A percentile compares a stretch with the other conserved stretches of the same genome.
These are phyloP conservation scores for Apostasia shenzhenica DNA, from an alignment of 106 monocot species.

Conservation along the genomic window DNA sequence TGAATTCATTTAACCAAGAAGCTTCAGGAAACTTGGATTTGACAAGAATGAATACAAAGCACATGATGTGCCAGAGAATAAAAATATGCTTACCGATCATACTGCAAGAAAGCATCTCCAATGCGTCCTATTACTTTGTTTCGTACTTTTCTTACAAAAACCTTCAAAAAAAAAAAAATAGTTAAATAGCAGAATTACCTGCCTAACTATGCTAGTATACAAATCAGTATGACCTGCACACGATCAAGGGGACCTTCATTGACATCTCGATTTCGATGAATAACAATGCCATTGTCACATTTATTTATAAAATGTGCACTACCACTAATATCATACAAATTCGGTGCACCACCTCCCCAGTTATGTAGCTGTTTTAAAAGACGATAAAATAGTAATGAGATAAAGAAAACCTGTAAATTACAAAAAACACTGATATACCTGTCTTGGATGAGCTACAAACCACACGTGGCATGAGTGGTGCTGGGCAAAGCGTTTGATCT, in stretches of 20 bases:
- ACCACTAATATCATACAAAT: conserved; percentile 97
- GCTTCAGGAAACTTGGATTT: no score
- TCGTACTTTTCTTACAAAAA: conserved; percentile 6
- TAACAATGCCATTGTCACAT: conserved; percentile 95
- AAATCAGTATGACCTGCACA: conserved; percentile 45
- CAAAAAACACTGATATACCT: conserved; percentile 3
- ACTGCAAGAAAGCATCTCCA: conserved; percentile 6
- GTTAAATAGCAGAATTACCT: not conserved
- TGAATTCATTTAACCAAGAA: no score
- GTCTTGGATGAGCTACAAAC: conserved; percentile 30
- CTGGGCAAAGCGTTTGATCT: conserved; percentile 79
- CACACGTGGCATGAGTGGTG: conserved; percentile 28
- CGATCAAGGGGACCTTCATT: conserved; percentile 60
- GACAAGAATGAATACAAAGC: no score
- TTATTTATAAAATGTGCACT: conserved; percentile 98
- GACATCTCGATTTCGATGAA: conserved; percentile 76
- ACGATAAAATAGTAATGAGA: not conserved
- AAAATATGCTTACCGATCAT: not conserved
- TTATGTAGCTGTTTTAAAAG: conserved; percentile 60
- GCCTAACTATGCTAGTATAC: not conserved
- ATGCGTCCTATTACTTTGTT: conserved; percentile 7
- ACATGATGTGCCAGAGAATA: no score
- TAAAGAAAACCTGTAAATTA: not conserved
- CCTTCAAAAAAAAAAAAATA: not conserved
- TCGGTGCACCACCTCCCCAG: conserved; percentile 74